Base-by-base conservation (phyloP, 495 filamentous ascomycete genomes). In the Filosporella fistucella region DNA sequence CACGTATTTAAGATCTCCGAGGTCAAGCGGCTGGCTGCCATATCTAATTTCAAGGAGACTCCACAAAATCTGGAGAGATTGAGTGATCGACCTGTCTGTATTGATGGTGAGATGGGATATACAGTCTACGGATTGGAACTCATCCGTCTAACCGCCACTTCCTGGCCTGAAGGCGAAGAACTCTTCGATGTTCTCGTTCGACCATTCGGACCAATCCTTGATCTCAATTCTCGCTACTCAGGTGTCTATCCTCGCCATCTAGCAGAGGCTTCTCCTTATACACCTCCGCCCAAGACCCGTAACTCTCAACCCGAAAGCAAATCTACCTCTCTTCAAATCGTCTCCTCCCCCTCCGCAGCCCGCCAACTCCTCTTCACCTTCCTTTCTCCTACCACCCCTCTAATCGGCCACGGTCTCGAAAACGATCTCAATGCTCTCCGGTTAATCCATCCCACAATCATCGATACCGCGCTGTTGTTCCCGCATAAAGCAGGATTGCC, bases 61-160 rank as follows among this genome's bases (percentile, higher is more conserved):
- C 89, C 91, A 0, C 49, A 60, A 13, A 83, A 88, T 39, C 65
- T 69, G 9, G 56, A 68, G 4, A 63, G 58, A 6, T 63, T 63
- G 9, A 56, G 54, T 18, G 63, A 70, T 30, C 58, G 66, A 23
- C 74, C 81, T 2, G 78, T 97, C 12, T 83, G 80, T 56, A 84
- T 99, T 54, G 93, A 99, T 63, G 96, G 94, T 60, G 93, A 99
- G 59, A 99, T 99, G 93, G 86, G 87, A 8, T 99, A 93, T 61
- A 97, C 93, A 0, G 84, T 84, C 1, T 54, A 82, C 28, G 93
- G 93, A 0, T 61, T 96, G 46, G 93, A 99, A 59, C 71, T 99
- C 12, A 81, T 97, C 36, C 86, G 93, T 14, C 60, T 99, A 17
- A 96, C 93, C 0, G 89, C 85, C 8, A 80, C 86, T 24, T 81